Percentiles rank a stretch among this genome's conserved stretches.
Evolutionary conservation across 164 flowering plant species (phyloP).

Genomic region (Macadamia tetraphylla): DNA sequence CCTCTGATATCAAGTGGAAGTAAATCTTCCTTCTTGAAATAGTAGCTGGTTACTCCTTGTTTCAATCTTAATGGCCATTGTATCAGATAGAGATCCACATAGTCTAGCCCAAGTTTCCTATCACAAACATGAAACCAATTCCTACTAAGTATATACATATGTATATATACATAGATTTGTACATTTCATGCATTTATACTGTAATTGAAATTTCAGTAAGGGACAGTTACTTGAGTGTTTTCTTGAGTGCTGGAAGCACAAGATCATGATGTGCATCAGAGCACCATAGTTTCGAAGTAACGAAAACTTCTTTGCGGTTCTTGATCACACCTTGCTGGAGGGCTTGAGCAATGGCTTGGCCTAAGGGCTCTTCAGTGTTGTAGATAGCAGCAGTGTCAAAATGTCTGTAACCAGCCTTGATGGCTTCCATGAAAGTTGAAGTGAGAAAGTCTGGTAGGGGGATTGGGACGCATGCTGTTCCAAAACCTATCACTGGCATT

Average conservation of each 20-base stretch:
- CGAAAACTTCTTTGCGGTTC: constrained; percentile 27
- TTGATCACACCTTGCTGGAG: constrained; percentile 23
- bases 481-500: constrained; percentile 24
- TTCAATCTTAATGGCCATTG: constrained; percentile 29
- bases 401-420: constrained; percentile 25
- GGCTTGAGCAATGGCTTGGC: constrained; percentile 21
- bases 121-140: no score
- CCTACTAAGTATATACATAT: not conserved
- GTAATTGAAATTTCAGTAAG: not conserved
- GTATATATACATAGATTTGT: not conserved
- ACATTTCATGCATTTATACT: not conserved
- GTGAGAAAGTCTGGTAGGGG: not conserved
- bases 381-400: constrained; percentile 23
- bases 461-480: constrained; percentile 17
- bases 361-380: constrained; percentile 22
- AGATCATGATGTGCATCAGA: constrained; percentile 11
- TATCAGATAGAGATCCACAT: constrained; percentile 36
- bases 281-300: constrained; percentile 24
- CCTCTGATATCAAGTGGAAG: constrained; percentile 9
- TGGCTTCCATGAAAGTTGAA: constrained; percentile 14
- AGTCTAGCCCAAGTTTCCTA: constrained; percentile 34
- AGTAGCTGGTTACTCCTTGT: not conserved
- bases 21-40: constrained; percentile 2
- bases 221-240: constrained; percentile 20
- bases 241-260: constrained; percentile 26